Conservation (phyloP, 331 rosid species). For the Ulmus americana region DNA sequence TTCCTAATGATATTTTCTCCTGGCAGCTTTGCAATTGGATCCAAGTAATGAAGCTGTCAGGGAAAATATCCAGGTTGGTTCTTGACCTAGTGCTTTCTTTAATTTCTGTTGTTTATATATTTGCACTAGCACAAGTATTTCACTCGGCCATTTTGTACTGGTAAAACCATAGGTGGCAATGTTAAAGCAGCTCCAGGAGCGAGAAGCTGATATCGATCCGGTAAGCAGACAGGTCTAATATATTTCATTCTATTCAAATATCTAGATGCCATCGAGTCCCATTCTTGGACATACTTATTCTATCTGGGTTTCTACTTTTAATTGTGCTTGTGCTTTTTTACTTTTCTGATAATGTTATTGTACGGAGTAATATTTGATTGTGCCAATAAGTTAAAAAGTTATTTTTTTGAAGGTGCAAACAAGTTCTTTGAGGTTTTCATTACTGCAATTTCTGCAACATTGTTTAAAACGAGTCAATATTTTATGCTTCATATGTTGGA, state of each 20-base stretch:
- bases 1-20: slow-evolving; percentile 25
- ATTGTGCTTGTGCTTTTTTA: too few relatives aligned
- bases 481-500: too few relatives aligned
- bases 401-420: too few relatives aligned
- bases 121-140: slow-evolving; percentile 1
- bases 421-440: too few relatives aligned
- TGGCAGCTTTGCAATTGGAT: slow-evolving; percentile 80
- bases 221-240: slow-evolving; percentile 27
- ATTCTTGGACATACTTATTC: neutral
- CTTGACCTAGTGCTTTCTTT: slow-evolving; percentile 19
- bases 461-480: too few relatives aligned
- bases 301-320: neutral
- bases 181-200: slow-evolving; percentile 51
- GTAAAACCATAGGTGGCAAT: slow-evolving; percentile 53
- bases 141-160: slow-evolving; percentile 16
- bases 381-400: too few relatives aligned
- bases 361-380: too few relatives aligned
- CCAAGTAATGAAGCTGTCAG: slow-evolving; percentile 72
- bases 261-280: neutral
- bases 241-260: neutral
- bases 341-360: too few relatives aligned
- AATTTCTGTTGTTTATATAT: neutral
- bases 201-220: slow-evolving; percentile 40
- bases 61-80: slow-evolving; percentile 76
- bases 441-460: too few relatives aligned